Conservation (phyloP, 1,139 yeast genomes). For the Hyphopichia khmerensis region DNA sequence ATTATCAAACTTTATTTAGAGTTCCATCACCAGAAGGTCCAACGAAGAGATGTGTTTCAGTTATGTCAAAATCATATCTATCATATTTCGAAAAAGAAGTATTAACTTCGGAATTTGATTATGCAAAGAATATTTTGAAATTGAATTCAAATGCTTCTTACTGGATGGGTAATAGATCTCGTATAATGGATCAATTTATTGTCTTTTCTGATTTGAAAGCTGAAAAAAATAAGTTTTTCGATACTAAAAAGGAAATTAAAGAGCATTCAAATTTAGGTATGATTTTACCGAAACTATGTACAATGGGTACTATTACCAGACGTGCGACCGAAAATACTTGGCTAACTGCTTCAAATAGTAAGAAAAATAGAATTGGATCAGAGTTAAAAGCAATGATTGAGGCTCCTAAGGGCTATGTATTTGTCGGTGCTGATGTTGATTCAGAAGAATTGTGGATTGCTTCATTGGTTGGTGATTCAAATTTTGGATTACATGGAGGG, state of each 20-base stretch:
- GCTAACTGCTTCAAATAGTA: conserved; percentile 96
- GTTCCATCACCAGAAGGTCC: conserved; percentile 95
- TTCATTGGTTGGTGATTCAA: conserved; percentile 88
- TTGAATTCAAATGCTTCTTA: conserved; percentile 82
- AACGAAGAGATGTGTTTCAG: conserved; percentile 66
- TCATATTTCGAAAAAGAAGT: conserved; percentile 72
- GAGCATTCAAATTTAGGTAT: conserved; percentile 52
- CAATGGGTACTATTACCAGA: conserved; percentile 97
- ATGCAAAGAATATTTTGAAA: conserved; percentile 75
- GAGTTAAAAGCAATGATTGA: conserved; percentile 83
- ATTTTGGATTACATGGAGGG: conserved; percentile 87
- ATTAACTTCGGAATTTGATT: conserved; percentile 66
- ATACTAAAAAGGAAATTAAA: conserved; percentile 21
- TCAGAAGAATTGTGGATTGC: conserved; percentile 99
- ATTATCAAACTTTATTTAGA: conserved; percentile 48
- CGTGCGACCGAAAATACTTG: conserved; percentile 97
- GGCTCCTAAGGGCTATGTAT: conserved; percentile 87
- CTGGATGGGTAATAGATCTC: conserved; percentile 88
- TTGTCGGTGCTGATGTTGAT: conserved; percentile 98
- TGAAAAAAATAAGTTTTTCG: conserved; percentile 25
- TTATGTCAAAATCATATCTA: conserved; percentile 75
- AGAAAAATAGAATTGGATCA: conserved; percentile 81
- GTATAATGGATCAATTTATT: conserved; percentile 84
- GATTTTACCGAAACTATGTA: conserved; percentile 76
- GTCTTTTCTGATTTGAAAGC: conserved; percentile 42